Conservation (phyloP, 2,329 filamentous ascomycete species). For the Paecilomyces sp. region DNA sequence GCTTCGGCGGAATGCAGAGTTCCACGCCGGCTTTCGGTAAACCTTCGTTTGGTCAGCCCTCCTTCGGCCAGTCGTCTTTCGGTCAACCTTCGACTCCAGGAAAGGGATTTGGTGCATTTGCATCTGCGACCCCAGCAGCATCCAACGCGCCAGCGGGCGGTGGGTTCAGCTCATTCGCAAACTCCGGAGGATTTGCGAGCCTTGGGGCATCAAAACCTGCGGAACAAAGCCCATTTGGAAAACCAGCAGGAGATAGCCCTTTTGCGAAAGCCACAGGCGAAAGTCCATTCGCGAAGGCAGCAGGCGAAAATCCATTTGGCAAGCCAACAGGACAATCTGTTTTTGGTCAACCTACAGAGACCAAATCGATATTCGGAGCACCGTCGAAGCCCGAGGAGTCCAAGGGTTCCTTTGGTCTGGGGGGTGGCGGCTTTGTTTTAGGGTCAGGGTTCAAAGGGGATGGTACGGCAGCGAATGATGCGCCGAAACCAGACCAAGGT, state of each 20-base stretch:
- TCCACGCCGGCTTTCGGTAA: constrained; percentile 22
- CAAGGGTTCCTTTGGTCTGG: constrained; percentile 22
- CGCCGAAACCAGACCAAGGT: constrained; percentile 25
- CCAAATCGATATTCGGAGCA: constrained; percentile 17
- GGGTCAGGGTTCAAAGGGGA: constrained; percentile 40
- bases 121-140: constrained; percentile 2
- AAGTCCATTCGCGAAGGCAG: constrained; percentile 20
- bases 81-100: constrained; percentile 7
- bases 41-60: constrained; percentile 6
- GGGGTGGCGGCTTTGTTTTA: constrained; percentile 30
- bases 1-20: constrained; percentile 16
- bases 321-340: constrained; percentile 20
- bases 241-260: constrained; percentile 15
- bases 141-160: constrained; percentile 7
- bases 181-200: constrained; percentile 15
- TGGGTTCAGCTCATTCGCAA: constrained; percentile 30
- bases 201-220: constrained; percentile 17
- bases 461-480: constrained; percentile 31
- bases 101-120: constrained; percentile 7
- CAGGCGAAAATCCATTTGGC: constrained; percentile 18
- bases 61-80: constrained; percentile 21
- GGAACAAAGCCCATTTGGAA: constrained; percentile 18
- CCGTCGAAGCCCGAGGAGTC: constrained; percentile 18
- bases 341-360: constrained; percentile 21
- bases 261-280: constrained; percentile 18